These are phyloP conservation scores for Chalciporus piperatus DNA, from an alignment of 768 basidiomycete species.

Conservation along the genomic window DNA sequence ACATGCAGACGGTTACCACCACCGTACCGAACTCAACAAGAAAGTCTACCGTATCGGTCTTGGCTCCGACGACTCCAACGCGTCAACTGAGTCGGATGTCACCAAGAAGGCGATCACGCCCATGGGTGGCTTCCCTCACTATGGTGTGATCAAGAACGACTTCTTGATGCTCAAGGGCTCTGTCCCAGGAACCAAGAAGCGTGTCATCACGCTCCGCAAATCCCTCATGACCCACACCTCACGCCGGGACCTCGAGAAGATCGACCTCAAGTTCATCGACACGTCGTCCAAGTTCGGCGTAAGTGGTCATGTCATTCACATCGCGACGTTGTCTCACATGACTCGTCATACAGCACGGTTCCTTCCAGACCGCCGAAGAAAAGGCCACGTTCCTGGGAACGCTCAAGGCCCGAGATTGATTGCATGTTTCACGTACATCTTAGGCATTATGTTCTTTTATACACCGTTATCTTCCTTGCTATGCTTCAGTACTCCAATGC, in stretches of 20 bases:
- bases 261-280: constrained; percentile 97
- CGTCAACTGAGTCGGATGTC: constrained; percentile 91
- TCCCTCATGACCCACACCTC: constrained; percentile 96
- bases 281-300: constrained; percentile 97
- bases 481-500: constrained; percentile 37
- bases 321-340: background rate
- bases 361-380: constrained; percentile 97
- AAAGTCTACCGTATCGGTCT: constrained; percentile 95
- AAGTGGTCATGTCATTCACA: constrained; percentile 33
- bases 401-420: constrained; percentile 80
- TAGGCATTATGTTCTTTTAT: constrained; percentile 36
- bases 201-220: constrained; percentile 96
- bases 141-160: constrained; percentile 98
- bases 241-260: constrained; percentile 95
- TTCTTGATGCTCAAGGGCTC: constrained; percentile 97
- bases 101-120: constrained; percentile 94
- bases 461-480: constrained; percentile 37
- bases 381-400: constrained; percentile 92
- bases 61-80: constrained; percentile 74
- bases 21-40: constrained; percentile 98
- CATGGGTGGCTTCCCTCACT: constrained; percentile 99
- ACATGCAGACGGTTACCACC: constrained; percentile 84
- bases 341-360: constrained; percentile 65
- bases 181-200: constrained; percentile 95
- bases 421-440: constrained; percentile 36